Evolutionary conservation across 2,329 filamentous ascomycete genomes (phyloP).

Genomic region (Colletotrichum sp.): DNA sequence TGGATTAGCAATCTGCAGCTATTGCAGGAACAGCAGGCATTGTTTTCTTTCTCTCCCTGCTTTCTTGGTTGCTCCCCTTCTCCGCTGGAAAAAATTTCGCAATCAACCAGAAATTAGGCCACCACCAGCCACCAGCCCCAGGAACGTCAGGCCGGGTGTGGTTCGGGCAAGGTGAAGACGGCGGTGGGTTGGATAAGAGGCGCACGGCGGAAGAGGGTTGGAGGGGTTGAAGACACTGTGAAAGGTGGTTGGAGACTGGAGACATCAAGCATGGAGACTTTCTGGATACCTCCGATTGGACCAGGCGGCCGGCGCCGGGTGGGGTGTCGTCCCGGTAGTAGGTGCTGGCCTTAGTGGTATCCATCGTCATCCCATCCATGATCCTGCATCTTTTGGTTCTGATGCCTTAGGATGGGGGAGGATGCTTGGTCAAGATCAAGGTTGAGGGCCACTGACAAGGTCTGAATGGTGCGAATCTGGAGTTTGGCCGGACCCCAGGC

Average conservation of each 20-base stretch:
- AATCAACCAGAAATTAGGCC: background rate
- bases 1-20: background rate
- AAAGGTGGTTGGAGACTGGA: slow-evolving; percentile 17
- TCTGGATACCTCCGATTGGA: slow-evolving; percentile 14
- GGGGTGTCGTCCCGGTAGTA: slow-evolving; percentile 8
- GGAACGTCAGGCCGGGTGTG: background rate
- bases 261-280: background rate
- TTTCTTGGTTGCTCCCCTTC: background rate
- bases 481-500: background rate
- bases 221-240: background rate
- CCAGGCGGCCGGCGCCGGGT: background rate
- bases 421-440: background rate
- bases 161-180: background rate
- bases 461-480: background rate
- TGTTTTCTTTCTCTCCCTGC: background rate
- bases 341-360: background rate
- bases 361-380: slow-evolving; percentile 11
- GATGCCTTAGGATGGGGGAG: background rate
- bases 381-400: background rate
- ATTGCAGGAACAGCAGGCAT: background rate
- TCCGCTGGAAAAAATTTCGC: background rate
- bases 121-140: background rate
- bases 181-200: background rate
- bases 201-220: background rate
- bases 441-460: background rate